These are phyloP conservation scores for Arachis stenosperma DNA, from an alignment of 306 rosid species.

Conservation along the genomic window DNA sequence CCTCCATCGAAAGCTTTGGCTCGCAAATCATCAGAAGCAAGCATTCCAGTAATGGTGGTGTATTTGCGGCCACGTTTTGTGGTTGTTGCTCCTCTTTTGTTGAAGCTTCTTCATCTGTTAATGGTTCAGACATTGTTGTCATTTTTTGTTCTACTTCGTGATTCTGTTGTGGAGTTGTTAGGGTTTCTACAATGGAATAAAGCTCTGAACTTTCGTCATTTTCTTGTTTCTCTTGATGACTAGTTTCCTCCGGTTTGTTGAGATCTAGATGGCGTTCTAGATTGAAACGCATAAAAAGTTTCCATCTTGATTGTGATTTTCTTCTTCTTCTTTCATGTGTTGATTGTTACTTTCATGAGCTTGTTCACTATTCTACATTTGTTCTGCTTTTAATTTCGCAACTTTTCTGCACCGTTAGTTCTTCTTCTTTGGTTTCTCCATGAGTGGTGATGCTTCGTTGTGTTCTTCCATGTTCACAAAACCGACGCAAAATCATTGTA, in stretches of 20 bases:
- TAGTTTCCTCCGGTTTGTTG: slow-evolving; percentile 34
- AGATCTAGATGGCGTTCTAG: slow-evolving; percentile 40
- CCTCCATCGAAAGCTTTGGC: slow-evolving; percentile 96
- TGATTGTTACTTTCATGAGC: slow-evolving; percentile 1
- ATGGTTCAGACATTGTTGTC: slow-evolving; percentile 4
- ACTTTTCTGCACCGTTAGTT: slow-evolving; percentile 15
- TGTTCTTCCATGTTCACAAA: slow-evolving; percentile 20
- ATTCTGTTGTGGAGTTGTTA: slow-evolving; percentile 34
- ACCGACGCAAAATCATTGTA: no score
- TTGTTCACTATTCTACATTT: slow-evolving; percentile 21
- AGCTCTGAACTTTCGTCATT: slow-evolving; percentile 35
- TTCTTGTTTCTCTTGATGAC: not conserved
- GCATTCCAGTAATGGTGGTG: slow-evolving; percentile 55
- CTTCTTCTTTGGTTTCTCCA: slow-evolving; percentile 19
- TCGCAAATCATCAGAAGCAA: slow-evolving; percentile 60
- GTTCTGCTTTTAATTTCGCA: slow-evolving; percentile 17
- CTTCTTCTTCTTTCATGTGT: not conserved
- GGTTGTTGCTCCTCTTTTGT: slow-evolving; percentile 35
- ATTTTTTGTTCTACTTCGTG: slow-evolving; percentile 22
- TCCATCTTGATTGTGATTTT: slow-evolving; percentile 28
- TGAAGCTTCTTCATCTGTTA: slow-evolving; percentile 12
- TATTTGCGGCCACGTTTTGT: slow-evolving; percentile 26
- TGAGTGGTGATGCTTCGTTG: slow-evolving; percentile 12
- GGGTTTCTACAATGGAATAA: slow-evolving; percentile 27
- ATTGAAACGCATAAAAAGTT: slow-evolving; percentile 25